These are phyloP conservation scores for Prunus persica DNA, from an alignment of 306 rosid genomes.

Conservation along the genomic window DNA sequence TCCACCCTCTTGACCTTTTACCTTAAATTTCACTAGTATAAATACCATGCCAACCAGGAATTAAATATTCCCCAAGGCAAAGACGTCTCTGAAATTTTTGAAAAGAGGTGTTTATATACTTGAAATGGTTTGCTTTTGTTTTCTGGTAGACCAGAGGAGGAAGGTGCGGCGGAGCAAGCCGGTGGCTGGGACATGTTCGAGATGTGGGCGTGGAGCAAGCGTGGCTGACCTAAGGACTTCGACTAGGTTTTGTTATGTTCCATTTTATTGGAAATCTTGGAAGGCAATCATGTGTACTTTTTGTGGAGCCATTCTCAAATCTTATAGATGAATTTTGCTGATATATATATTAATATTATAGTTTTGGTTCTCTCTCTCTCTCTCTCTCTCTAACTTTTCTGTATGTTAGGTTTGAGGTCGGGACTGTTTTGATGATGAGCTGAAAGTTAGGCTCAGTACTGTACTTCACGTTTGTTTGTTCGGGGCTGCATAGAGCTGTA, in stretches of 20 bases:
- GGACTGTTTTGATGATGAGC: too few species aligned
- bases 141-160: conserved; percentile 62
- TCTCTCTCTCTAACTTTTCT: too few species aligned
- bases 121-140: conserved; percentile 75
- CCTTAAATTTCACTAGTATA: background rate
- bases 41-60: background rate
- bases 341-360: too few species aligned
- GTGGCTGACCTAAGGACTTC: conserved; percentile 69
- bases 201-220: conserved; percentile 74
- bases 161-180: conserved; percentile 65
- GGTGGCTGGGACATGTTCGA: conserved; percentile 72
- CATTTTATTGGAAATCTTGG: conserved; percentile 59
- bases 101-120: too few species aligned
- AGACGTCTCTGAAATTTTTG: background rate
- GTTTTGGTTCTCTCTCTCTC: too few species aligned
- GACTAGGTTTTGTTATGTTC: conserved; percentile 65
- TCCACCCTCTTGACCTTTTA: background rate
- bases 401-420: too few species aligned
- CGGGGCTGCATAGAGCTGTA: too few species aligned
- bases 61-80: background rate
- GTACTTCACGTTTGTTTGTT: too few species aligned
- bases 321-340: conserved; percentile 35
- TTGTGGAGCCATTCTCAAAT: conserved; percentile 81
- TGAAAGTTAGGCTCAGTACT: too few species aligned
- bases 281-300: conserved; percentile 73